Percentiles rank a stretch among this genome's conserved stretches.
Evolutionary conservation across 148 eudicot genomes (phyloP).

Genomic region (Chenopodium suecicum): DNA sequence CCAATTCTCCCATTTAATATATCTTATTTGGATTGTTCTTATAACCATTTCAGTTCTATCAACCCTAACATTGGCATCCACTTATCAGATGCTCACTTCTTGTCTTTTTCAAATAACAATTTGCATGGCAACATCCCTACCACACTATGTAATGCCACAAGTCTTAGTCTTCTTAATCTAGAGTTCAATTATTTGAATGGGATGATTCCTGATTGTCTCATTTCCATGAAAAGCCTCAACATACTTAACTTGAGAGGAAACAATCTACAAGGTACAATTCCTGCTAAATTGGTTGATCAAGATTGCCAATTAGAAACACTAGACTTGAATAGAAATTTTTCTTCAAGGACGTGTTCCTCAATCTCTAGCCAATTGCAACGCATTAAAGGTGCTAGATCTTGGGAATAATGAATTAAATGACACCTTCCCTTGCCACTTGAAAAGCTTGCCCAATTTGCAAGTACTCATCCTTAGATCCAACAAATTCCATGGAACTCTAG

Average conservation of each 20-base stretch:
- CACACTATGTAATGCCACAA: not conserved
- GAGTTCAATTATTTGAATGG: no score
- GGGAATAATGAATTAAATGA: conserved; percentile 41
- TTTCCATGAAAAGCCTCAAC: not conserved
- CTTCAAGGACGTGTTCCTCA: conserved; percentile 49
- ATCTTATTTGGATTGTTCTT: conserved; percentile 28
- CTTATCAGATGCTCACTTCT: not conserved
- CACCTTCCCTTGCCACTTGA: conserved; percentile 46
- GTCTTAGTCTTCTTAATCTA: no score
- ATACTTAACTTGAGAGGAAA: conserved; percentile 17
- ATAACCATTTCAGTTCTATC: conserved; percentile 17
- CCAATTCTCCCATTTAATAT: no score
- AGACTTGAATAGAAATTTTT: conserved; percentile 27
- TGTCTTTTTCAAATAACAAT: conserved; percentile 19
- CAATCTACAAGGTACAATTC: conserved; percentile 10
- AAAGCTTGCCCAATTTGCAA: conserved; percentile 30
- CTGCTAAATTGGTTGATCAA: not conserved
- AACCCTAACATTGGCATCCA: no score
- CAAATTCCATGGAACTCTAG: conserved; percentile 35
- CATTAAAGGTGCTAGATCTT: conserved; percentile 40
- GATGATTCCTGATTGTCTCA: no score
- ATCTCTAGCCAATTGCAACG: conserved; percentile 47
- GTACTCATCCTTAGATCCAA: conserved; percentile 55
- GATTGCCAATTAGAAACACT: conserved; percentile 22
- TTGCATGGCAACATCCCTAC: conserved; percentile 15